phyloP scores from a whole-genome alignment of 2,329 filamentous ascomycete species.

The Colletotrichum liaoningense region DNA sequence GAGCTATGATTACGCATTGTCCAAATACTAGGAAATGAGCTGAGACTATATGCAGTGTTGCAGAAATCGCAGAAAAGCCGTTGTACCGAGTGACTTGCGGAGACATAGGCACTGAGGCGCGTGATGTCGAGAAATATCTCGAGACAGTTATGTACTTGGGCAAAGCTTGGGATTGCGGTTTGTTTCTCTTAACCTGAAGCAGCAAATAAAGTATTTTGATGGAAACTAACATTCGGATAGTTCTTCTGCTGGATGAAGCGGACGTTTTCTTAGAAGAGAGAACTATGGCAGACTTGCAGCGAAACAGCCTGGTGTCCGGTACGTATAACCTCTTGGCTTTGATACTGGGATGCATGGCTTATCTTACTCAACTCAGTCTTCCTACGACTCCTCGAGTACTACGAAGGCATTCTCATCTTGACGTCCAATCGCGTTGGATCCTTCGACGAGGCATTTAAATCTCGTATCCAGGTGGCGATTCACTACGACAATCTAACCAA shows the following conservation, averaged over 20 bases:
- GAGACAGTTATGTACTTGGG: slow-evolving; percentile 44
- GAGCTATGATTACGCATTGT: no score
- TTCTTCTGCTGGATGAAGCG: slow-evolving; percentile 44
- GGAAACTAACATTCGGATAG: not conserved
- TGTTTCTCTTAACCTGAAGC: no score
- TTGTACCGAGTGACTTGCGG: slow-evolving; percentile 50
- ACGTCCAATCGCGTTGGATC: slow-evolving; percentile 49
- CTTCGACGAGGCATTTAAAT: slow-evolving; percentile 51
- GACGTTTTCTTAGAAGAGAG: slow-evolving; percentile 44
- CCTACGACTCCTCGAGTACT: slow-evolving; percentile 49
- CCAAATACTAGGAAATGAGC: no score
- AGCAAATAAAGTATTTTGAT: no score
- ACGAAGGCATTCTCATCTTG: slow-evolving; percentile 49
- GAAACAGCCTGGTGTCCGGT: slow-evolving; percentile 40
- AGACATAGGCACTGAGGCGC: slow-evolving; percentile 46
- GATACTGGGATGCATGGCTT: no score
- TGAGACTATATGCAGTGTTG: no score
- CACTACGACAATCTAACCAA: slow-evolving; percentile 44
- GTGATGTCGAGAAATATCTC: slow-evolving; percentile 47
- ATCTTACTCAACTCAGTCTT: no score
- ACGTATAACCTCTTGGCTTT: no score
- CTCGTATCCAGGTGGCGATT: slow-evolving; percentile 47
- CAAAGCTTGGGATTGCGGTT: slow-evolving; percentile 46
- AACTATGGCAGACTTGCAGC: slow-evolving; percentile 71
- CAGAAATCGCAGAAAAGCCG: slow-evolving; percentile 47